A percentile compares a stretch with the other conserved stretches of the same genome.
phyloP scores from a whole-genome alignment of 805 yeast species.

The Cyberlindnera galapagoensis region DNA sequence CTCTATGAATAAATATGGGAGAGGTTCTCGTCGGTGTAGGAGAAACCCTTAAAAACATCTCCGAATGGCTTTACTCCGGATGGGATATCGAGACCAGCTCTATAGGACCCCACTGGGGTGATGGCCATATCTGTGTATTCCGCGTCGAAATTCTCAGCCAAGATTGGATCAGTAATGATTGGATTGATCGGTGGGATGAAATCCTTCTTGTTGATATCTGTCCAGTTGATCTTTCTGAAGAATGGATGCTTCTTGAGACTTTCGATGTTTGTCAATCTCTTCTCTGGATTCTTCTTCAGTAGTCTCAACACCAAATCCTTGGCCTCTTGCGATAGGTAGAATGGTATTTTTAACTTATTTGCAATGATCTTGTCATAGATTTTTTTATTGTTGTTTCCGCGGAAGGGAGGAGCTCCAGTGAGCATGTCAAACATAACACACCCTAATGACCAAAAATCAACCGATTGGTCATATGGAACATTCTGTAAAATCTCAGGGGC shows the following conservation, averaged over 20 bases:
- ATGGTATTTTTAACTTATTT: conserved; percentile 64
- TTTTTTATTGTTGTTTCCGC: conserved; percentile 71
- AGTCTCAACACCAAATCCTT: conserved; percentile 65
- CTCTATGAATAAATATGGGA: conserved; percentile 17
- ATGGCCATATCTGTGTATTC: conserved; percentile 71
- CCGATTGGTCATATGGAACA: conserved; percentile 66
- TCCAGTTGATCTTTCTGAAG: conserved; percentile 75
- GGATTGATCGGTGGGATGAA: conserved; percentile 78
- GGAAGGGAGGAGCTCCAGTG: conserved; percentile 84
- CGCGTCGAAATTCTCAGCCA: conserved; percentile 79
- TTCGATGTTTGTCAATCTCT: conserved; percentile 55
- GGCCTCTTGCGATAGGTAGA: conserved; percentile 71
- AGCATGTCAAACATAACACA: conserved; percentile 74
- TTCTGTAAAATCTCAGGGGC: conserved; percentile 87
- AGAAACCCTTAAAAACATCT: conserved; percentile 37
- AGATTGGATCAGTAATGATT: conserved; percentile 66
- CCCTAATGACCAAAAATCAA: conserved; percentile 92
- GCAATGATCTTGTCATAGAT: conserved; percentile 70
- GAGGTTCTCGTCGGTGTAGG: conserved; percentile 30
- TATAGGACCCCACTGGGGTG: conserved; percentile 21
- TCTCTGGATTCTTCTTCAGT: conserved; percentile 60
- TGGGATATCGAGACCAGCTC: conserved; percentile 11
- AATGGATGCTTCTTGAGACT: conserved; percentile 60
- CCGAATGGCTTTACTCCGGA: conserved; percentile 3
- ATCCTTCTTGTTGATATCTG: conserved; percentile 36